These are phyloP conservation scores for Phytophthora sojae DNA, from an alignment of 352 stramenopile species.

Conservation along the genomic window DNA sequence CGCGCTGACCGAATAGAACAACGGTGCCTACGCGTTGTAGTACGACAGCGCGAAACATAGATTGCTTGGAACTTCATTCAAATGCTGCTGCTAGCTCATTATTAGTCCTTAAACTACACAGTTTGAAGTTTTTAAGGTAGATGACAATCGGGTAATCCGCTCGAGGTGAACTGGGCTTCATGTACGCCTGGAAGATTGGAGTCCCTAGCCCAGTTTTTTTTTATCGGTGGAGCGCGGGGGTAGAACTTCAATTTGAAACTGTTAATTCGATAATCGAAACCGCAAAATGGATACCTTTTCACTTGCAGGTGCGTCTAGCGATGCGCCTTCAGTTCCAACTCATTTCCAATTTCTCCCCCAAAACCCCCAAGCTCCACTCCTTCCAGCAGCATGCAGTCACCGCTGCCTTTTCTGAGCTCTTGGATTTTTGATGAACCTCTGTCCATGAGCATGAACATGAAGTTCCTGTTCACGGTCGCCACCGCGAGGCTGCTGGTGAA, in stretches of 20 bases:
- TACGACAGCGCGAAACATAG: too few species aligned
- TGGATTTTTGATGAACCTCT: background rate
- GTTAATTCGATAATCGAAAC: background rate
- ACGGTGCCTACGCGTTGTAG: too few species aligned
- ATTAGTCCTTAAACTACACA: too few species aligned
- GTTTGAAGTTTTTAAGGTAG: background rate
- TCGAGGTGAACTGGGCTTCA: background rate
- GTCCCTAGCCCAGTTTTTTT: background rate
- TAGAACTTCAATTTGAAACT: background rate
- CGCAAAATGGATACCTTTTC: background rate
- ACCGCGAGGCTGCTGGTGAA: constrained; percentile 16
- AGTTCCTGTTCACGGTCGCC: constrained; percentile 19
- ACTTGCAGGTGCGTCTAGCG: background rate
- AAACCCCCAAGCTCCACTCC: background rate
- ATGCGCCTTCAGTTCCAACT: background rate
- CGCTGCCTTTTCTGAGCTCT: background rate
- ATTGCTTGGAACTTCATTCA: background rate
- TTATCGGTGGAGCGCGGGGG: too few species aligned
- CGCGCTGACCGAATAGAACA: too few species aligned
- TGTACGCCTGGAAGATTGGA: background rate
- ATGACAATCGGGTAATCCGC: background rate
- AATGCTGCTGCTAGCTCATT: too few species aligned
- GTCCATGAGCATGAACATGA: background rate
- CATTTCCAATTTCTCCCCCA: background rate
- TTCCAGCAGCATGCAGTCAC: background rate